These are phyloP conservation scores for Arabidopsis hybrid DNA, from an alignment of 441 rosid genomes.

Conservation along the genomic window DNA sequence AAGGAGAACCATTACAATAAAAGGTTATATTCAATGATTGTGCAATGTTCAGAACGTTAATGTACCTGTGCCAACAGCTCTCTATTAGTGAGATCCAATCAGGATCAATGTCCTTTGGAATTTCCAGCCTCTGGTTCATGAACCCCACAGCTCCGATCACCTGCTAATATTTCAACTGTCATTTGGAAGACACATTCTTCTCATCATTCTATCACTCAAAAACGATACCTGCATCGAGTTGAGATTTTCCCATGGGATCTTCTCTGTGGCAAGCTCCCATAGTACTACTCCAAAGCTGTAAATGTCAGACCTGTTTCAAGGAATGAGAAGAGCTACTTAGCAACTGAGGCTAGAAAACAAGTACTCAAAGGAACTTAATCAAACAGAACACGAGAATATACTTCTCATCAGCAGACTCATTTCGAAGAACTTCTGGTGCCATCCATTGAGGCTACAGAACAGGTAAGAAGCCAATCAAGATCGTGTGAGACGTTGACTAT, in stretches of 20 bases:
- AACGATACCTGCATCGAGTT: slow-evolving; percentile 88
- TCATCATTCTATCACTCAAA: slow-evolving; percentile 12
- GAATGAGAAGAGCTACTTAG: slow-evolving; percentile 36
- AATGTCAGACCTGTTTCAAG: slow-evolving; percentile 39
- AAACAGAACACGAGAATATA: slow-evolving; percentile 44
- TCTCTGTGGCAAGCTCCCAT: slow-evolving; percentile 97
- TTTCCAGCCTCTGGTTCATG: slow-evolving; percentile 88
- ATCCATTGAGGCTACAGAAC: slow-evolving; percentile 94
- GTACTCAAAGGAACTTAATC: not conserved
- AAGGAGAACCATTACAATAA: slow-evolving; percentile 2
- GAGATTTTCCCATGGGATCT: slow-evolving; percentile 97
- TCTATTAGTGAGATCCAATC: slow-evolving; percentile 80
- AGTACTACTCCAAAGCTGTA: slow-evolving; percentile 91
- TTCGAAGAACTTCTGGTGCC: slow-evolving; percentile 98
- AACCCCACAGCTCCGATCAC: slow-evolving; percentile 97
- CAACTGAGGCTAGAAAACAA: slow-evolving; percentile 21
- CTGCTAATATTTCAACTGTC: slow-evolving; percentile 55
- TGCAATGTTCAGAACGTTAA: not conserved
- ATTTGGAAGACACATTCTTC: not conserved
- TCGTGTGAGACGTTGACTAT: not conserved
- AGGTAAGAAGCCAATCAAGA: slow-evolving; percentile 30
- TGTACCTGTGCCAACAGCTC: slow-evolving; percentile 93
- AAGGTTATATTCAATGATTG: not conserved
- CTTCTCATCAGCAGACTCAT: slow-evolving; percentile 95
- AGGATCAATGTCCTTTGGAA: slow-evolving; percentile 83